Evolutionary conservation across 2,329 filamentous ascomycete species (phyloP).

Genomic region (Drechslerella dactyloides): DNA sequence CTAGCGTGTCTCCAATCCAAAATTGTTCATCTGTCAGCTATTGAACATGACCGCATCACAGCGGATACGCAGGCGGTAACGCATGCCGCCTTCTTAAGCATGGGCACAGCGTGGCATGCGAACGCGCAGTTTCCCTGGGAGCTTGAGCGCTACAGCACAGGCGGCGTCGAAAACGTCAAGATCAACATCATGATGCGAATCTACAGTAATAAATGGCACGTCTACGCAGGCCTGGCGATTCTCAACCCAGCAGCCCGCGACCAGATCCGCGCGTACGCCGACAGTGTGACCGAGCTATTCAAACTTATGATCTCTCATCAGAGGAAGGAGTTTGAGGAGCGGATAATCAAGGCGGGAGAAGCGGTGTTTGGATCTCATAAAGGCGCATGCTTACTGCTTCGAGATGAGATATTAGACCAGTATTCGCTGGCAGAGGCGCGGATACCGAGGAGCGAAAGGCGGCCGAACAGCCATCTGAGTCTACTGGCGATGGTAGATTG

Average conservation of each 20-base stretch:
- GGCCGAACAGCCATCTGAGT: constrained; percentile 91
- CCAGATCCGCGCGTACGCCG: constrained; percentile 93
- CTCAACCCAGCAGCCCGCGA: constrained; percentile 89
- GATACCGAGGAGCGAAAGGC: constrained; percentile 66
- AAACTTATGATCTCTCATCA: constrained; percentile 94
- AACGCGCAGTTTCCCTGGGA: constrained; percentile 98
- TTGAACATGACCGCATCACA: constrained; percentile 93
- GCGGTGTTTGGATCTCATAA: constrained; percentile 67
- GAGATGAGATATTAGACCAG: constrained; percentile 81
- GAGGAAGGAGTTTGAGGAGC: constrained; percentile 71
- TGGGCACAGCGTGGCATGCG: constrained; percentile 97
- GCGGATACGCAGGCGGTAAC: constrained; percentile 98
- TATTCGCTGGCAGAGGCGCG: constrained; percentile 77
- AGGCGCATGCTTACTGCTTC: constrained; percentile 72
- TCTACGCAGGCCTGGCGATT: constrained; percentile 96
- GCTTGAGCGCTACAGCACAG: constrained; percentile 82
- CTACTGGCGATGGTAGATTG: constrained; percentile 97
- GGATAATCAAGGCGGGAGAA: constrained; percentile 80
- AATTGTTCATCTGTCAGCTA: constrained; percentile 83
- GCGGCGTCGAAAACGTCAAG: constrained; percentile 98
- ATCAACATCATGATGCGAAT: constrained; percentile 98
- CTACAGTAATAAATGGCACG: constrained; percentile 99
- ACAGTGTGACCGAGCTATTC: constrained; percentile 89
- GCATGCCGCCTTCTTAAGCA: constrained; percentile 93
- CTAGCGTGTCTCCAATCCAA: constrained; percentile 84